Conservation (phyloP, 2,329 filamentous ascomycete genomes). For the Botrytis fabae region DNA sequence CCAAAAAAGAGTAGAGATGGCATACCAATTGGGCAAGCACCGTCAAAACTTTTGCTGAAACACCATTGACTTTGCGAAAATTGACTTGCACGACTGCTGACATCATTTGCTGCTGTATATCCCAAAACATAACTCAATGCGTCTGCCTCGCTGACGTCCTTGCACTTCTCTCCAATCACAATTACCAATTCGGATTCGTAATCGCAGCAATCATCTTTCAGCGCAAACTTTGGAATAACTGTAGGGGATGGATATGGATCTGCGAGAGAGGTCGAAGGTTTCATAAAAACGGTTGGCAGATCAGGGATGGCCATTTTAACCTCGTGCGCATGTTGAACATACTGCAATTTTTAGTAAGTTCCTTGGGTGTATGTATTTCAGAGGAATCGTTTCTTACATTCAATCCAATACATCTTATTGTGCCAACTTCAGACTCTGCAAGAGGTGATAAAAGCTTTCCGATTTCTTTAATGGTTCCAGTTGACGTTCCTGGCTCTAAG, state of each 20-base stretch:
- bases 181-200: slow-evolving; percentile 54
- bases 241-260: slow-evolving; percentile 43
- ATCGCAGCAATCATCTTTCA: slow-evolving; percentile 48
- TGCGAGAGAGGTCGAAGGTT: slow-evolving; percentile 34
- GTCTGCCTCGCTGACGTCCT: slow-evolving; percentile 49
- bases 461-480: slow-evolving; percentile 49
- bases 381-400: slow-evolving; percentile 43
- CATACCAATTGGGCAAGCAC: slow-evolving; percentile 49
- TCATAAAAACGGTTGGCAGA: slow-evolving; percentile 44
- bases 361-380: neutral
- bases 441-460: slow-evolving; percentile 48
- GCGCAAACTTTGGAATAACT: slow-evolving; percentile 48
- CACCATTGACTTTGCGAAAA: slow-evolving; percentile 51
- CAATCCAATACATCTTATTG: slow-evolving; percentile 52
- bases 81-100: slow-evolving; percentile 54
- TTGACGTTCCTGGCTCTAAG: slow-evolving; percentile 53
- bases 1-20: neutral
- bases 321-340: slow-evolving; percentile 49
- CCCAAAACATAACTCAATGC: slow-evolving; percentile 55
- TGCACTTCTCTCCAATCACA: slow-evolving; percentile 49
- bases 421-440: slow-evolving; percentile 46
- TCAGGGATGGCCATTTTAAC: slow-evolving; percentile 47
- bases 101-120: slow-evolving; percentile 58
- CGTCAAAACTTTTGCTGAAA: slow-evolving; percentile 53
- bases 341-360: slow-evolving; percentile 37